Base-by-base conservation (phyloP, 331 rosid genomes). In the Dryas integrifolia region DNA sequence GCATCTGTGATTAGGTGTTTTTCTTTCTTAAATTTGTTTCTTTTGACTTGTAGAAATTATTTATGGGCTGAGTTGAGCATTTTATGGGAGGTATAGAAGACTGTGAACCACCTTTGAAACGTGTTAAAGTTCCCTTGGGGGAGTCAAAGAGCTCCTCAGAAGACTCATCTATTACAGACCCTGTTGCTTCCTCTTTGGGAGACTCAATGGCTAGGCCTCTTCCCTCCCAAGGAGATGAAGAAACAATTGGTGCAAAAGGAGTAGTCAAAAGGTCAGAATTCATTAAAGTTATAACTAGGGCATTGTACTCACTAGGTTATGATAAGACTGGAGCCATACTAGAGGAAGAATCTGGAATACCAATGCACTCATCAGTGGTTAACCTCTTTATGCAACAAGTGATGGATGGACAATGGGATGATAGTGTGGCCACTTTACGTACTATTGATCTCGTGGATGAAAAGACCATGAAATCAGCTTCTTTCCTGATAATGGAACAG, bases 321-420 rank as follows among this genome's bases (percentile, higher is more conserved):
- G 45, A 55, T 40, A 53, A 55, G 39, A 69, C 60, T 10, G 74
- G 74, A 26, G 64, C 74, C 48, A 53, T 52, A 38, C 52, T 69
- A 39, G 74, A 69, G 74, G 74, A 69, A 53, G 74, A 69, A 43
- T 69, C 74, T 7, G 74, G 74, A 2, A 69, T 69, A 69, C 64
- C 74, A 16, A 53, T 69, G 63, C 50, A 53, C 64, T 69, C 52
- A 16, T 40, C 51, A 4, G 18, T 69, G 38, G 74, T 69, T n/a
- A 69, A 55, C 45, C 14, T 51, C 64, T 69, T 69, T 55, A 69
- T 69, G 74, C 52, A 69, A 12, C 74, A 52, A 16, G 63, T 69
- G 44, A 15, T 69, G 44, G 74, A 69, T 38, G 74, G 74, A 41
- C 53, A 53, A 39, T 69, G 74, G 74, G 61, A 69, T 52, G 74